These are phyloP conservation scores for Claviceps pazoutovae DNA, from an alignment of 2,329 filamentous ascomycete species.

Conservation along the genomic window DNA sequence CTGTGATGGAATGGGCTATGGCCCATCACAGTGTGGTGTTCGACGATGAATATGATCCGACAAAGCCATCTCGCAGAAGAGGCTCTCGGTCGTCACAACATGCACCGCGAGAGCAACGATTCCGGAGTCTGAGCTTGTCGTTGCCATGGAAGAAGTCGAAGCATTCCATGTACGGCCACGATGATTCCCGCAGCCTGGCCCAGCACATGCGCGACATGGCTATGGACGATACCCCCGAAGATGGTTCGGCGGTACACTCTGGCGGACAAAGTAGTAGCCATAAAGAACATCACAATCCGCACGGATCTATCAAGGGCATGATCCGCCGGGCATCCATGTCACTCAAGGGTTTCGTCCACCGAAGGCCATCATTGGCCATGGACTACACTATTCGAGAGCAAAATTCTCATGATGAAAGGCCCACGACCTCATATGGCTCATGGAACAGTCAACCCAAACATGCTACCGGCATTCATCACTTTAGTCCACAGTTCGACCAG, in stretches of 20 bases:
- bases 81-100: background rate
- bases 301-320: slow-evolving; percentile 32
- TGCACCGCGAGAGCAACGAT: slow-evolving; percentile 22
- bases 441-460: slow-evolving; percentile 37
- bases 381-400: slow-evolving; percentile 16
- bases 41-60: slow-evolving; percentile 4
- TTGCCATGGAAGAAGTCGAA: slow-evolving; percentile 36
- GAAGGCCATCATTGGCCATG: slow-evolving; percentile 29
- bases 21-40: slow-evolving; percentile 1
- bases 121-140: slow-evolving; percentile 36
- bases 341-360: slow-evolving; percentile 36
- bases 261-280: slow-evolving; percentile 11
- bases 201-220: slow-evolving; percentile 18
- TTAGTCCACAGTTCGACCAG: slow-evolving; percentile 30
- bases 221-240: slow-evolving; percentile 19
- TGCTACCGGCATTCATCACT: slow-evolving; percentile 35
- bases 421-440: slow-evolving; percentile 33
- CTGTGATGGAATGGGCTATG: slow-evolving; percentile 6
- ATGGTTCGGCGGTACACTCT: slow-evolving; percentile 9
- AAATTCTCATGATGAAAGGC: slow-evolving; percentile 17
- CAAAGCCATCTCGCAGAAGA: background rate
- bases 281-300: slow-evolving; percentile 11
- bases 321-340: slow-evolving; percentile 42
- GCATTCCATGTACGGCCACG: slow-evolving; percentile 23
- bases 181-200: slow-evolving; percentile 17